A percentile compares a stretch with the other conserved stretches of the same genome.
These are phyloP conservation scores for Boletus huronensis DNA, from an alignment of 768 basidiomycete species.

Conservation along the genomic window DNA sequence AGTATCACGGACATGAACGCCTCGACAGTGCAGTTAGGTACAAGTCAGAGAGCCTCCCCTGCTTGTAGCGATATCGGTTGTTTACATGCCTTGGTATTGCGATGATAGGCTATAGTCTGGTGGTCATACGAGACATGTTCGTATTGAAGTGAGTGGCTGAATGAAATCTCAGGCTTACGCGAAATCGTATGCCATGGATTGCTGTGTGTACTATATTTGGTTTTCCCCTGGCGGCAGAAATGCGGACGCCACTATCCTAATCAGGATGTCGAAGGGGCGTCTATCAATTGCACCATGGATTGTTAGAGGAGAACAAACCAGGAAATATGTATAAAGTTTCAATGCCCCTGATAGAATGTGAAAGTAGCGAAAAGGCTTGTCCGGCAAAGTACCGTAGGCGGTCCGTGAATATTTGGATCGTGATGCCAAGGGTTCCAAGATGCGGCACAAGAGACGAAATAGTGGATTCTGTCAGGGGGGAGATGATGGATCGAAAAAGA, in stretches of 20 bases:
- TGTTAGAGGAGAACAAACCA: background rate
- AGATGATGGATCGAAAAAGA: background rate
- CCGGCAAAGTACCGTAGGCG: background rate
- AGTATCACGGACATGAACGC: background rate
- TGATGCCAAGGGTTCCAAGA: background rate
- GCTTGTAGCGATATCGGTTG: background rate
- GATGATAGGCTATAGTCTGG: background rate
- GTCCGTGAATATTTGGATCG: background rate
- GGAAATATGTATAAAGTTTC: background rate
- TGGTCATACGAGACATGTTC: background rate
- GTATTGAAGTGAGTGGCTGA: background rate
- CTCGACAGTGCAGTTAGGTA: background rate
- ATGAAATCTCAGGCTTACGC: background rate
- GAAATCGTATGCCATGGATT: background rate
- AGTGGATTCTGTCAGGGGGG: background rate
- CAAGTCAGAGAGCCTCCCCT: background rate
- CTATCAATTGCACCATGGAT: background rate
- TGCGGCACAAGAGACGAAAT: background rate
- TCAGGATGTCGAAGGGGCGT: background rate
- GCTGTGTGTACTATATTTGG: background rate
- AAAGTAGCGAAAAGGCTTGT: background rate
- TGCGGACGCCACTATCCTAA: background rate
- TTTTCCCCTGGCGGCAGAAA: background rate
- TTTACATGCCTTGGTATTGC: background rate
- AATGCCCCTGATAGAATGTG: background rate